phyloP scores from a whole-genome alignment of 2,329 filamentous ascomycete species.

The Penicillium corylophilum region DNA sequence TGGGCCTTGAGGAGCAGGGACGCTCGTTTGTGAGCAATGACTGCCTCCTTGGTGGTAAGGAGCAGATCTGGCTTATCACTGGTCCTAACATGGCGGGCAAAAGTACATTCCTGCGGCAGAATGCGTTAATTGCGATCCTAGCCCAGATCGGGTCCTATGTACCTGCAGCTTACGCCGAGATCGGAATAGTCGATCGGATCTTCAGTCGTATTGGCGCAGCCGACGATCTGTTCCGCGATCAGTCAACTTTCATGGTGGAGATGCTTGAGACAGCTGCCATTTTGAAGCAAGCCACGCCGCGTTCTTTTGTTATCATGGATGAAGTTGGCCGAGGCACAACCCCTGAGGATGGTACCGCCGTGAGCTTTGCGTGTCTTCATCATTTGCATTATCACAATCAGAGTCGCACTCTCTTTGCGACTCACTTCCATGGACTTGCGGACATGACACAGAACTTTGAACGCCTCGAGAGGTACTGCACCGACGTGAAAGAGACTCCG shows the following conservation, averaged over 20 bases:
- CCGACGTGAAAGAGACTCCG: constrained; percentile 75
- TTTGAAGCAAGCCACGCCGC: constrained; percentile 75
- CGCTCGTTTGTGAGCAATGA: constrained; percentile 83
- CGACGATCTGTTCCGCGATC: constrained; percentile 89
- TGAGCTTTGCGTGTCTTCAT: constrained; percentile 83
- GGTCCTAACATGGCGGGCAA: constrained; percentile 99
- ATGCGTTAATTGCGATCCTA: constrained; percentile 88
- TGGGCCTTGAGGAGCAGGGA: constrained; percentile 74
- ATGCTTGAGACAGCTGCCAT: constrained; percentile 97
- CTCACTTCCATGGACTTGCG: constrained; percentile 84
- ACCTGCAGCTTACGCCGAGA: constrained; percentile 77
- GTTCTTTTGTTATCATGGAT: constrained; percentile 96
- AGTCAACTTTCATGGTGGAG: constrained; percentile 99
- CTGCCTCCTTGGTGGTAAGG: constrained; percentile 75
- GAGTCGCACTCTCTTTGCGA: constrained; percentile 85
- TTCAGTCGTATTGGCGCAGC: constrained; percentile 92
- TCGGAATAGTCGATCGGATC: constrained; percentile 93
- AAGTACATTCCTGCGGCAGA: constrained; percentile 92
- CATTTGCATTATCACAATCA: constrained; percentile 76
- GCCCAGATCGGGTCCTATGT: constrained; percentile 93
- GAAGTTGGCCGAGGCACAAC: constrained; percentile 95
- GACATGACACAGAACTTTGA: constrained; percentile 67
- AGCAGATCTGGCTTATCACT: constrained; percentile 66
- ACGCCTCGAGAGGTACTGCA: constrained; percentile 75
- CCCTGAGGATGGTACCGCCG: constrained; percentile 83